Percentiles rank a stretch among this genome's conserved stretches.
These are phyloP conservation scores for Penicillium sp. DNA, from an alignment of 2,329 filamentous ascomycete genomes.

Conservation along the genomic window DNA sequence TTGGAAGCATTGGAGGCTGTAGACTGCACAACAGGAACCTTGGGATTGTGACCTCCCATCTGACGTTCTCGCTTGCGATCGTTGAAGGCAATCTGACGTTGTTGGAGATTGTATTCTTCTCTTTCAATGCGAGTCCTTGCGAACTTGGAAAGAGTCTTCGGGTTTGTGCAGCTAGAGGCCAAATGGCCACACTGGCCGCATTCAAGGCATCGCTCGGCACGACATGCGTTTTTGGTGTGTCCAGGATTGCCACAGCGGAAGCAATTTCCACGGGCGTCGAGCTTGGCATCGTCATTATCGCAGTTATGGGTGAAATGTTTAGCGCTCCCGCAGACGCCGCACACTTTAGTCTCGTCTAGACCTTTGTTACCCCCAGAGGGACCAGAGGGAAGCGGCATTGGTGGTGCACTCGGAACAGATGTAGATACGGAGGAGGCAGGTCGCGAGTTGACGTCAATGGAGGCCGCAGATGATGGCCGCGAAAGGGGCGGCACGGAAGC, in stretches of 20 bases:
- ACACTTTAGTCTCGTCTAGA: conserved; percentile 45
- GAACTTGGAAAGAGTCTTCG: conserved; percentile 36
- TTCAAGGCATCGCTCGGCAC: conserved; percentile 43
- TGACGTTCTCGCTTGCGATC: conserved; percentile 46
- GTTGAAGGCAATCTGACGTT: conserved; percentile 34
- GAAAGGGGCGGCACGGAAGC: conserved; percentile 30
- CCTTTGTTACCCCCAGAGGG: conserved; percentile 48
- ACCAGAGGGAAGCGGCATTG: conserved; percentile 31
- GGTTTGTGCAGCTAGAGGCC: conserved; percentile 35
- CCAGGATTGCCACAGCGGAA: conserved; percentile 43
- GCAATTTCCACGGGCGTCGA: conserved; percentile 42
- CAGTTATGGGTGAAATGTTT: conserved; percentile 48
- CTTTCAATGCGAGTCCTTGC: conserved; percentile 38
- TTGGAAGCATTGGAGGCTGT: conserved; percentile 21
- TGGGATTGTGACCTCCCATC: conserved; percentile 47
- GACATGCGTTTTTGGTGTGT: conserved; percentile 43
- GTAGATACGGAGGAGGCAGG: conserved; percentile 27
- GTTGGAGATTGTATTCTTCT: conserved; percentile 40
- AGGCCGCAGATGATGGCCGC: conserved; percentile 33
- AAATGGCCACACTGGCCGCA: conserved; percentile 50
- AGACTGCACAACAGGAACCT: conserved; percentile 44
- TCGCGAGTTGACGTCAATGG: conserved; percentile 17
- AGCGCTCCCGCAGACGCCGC: conserved; percentile 50
- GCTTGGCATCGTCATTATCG: conserved; percentile 47
- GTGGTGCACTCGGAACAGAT: conserved; percentile 29